phyloP scores from a whole-genome alignment of 192 early-diverging fungal genomes.

The Coemansia sp. region DNA sequence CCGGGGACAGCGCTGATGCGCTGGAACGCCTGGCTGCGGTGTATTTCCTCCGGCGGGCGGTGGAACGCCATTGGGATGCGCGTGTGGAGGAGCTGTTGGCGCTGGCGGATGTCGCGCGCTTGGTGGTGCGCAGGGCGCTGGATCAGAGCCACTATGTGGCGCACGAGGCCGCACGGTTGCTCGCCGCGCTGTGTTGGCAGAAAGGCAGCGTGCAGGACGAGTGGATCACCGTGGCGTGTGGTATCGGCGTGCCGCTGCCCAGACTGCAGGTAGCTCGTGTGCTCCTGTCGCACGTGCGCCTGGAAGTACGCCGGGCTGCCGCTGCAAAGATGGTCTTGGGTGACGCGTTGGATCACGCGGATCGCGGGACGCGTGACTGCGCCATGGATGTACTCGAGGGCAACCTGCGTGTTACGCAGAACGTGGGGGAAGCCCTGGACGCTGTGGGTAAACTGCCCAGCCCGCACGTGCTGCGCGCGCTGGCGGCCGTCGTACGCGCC shows the following conservation, averaged over 20 bases:
- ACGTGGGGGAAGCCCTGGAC: not conserved
- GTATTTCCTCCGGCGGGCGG: slow-evolving; percentile 30
- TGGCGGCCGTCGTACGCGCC: slow-evolving; percentile 11
- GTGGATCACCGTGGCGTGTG: slow-evolving; percentile 9
- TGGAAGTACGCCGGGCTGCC: slow-evolving; percentile 1
- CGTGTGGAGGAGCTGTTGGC: not conserved
- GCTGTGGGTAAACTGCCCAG: not conserved
- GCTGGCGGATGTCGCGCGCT: slow-evolving; percentile 16
- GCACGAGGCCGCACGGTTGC: slow-evolving; percentile 24
- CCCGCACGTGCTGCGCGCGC: not conserved
- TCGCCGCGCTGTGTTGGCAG: slow-evolving; percentile 15
- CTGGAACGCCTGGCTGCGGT: slow-evolving; percentile 31
- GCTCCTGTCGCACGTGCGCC: not conserved
- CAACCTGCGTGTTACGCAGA: slow-evolving; percentile 1
- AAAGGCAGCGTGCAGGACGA: slow-evolving; percentile 5
- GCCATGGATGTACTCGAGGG: slow-evolving; percentile 43
- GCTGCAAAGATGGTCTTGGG: slow-evolving; percentile 3
- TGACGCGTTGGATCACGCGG: slow-evolving; percentile 18
- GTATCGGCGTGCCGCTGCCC: slow-evolving; percentile 13
- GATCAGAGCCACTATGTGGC: slow-evolving; percentile 45
- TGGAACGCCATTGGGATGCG: not conserved
- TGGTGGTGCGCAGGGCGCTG: slow-evolving; percentile 24
- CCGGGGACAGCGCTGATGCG: slow-evolving; percentile 38
- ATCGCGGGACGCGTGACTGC: slow-evolving; percentile 36
- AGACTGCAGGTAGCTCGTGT: slow-evolving; percentile 9